Base-by-base conservation (phyloP, 257 asterid genomes). In the Solanum boliviense region DNA sequence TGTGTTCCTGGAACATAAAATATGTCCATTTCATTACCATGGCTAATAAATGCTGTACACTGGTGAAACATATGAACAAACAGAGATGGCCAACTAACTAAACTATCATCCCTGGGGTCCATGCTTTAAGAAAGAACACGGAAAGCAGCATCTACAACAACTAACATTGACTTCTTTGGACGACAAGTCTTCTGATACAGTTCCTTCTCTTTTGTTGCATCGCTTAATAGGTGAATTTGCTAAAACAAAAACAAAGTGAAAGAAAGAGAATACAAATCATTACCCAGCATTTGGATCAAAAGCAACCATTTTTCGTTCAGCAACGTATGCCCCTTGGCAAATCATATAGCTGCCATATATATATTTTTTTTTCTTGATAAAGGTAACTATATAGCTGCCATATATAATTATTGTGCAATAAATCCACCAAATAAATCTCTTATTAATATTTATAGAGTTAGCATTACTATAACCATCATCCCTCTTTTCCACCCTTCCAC, bases 1-100 rank as follows among this genome's bases (percentile, higher is more conserved):
- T 91, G 36, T 95, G 90, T 44, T 86, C 96, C 99, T 97, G 91
- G 35, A 87, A 85, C 38, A 2, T 25, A 73, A 16, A 48, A 86
- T 4, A 71, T 39, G 23, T 48, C 44, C 62, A 31, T 32, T 86
- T 46, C 58, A 86, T 70, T 44, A 86, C 83, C 67, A 48, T 46
- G 62, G 25, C 84, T 13, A 48, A 82, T 48, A 48, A 5, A 9
- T 81, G 85, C 68, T 16, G 25, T 81, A 46, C 68, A 81, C 39
- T 9, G 68, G 44, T 10, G 35, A 76, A 82, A 48, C 85, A 29
- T 31, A 81, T 9, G 44, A 31, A 81, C 36, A 44, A 46, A 18
- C 44, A 48, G 70, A 82, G 20, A 48, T 2, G 39, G 38, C 85
- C 44, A 81, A 81, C 27, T 48, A 82, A 18, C 67, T 82, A 31